phyloP scores from a whole-genome alignment of 2,329 filamentous ascomycete species.

The Cladorrhinum sp. region DNA sequence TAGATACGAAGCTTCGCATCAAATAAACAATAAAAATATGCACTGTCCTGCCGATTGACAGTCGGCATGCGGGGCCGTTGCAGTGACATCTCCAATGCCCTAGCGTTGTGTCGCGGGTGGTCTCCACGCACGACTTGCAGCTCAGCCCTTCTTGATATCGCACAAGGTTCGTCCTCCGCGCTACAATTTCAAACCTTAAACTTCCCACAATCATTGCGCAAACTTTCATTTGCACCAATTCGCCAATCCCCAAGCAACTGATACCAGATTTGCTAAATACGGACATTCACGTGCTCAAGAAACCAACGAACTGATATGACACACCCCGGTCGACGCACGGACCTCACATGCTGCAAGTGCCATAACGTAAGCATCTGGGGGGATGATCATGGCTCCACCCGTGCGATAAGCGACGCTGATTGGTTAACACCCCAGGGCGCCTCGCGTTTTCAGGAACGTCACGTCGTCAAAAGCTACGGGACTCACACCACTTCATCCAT shows the following conservation, averaged over 20 bases:
- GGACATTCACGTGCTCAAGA: background rate
- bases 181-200: background rate
- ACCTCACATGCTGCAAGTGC: slow-evolving; percentile 9
- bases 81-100: slow-evolving; percentile 2
- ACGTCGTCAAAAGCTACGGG: slow-evolving; percentile 24
- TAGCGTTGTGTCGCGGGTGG: background rate
- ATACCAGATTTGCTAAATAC: background rate
- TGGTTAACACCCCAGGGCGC: slow-evolving; percentile 19
- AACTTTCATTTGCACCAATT: background rate
- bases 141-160: background rate
- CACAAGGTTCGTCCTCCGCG: background rate
- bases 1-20: background rate
- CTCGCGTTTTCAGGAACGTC: slow-evolving; percentile 31
- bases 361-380: slow-evolving; percentile 22
- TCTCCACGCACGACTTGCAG: background rate
- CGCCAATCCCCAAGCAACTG: background rate
- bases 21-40: background rate
- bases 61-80: background rate
- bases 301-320: background rate
- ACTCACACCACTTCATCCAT: slow-evolving; percentile 16
- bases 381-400: slow-evolving; percentile 11
- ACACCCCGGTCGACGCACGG: slow-evolving; percentile 12
- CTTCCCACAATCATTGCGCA: background rate
- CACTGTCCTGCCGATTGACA: background rate
- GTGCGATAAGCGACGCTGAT: slow-evolving; percentile 13